Conservation (phyloP, 2,329 filamentous ascomycete genomes). For the Aspergillus pseudoviridinutans region DNA sequence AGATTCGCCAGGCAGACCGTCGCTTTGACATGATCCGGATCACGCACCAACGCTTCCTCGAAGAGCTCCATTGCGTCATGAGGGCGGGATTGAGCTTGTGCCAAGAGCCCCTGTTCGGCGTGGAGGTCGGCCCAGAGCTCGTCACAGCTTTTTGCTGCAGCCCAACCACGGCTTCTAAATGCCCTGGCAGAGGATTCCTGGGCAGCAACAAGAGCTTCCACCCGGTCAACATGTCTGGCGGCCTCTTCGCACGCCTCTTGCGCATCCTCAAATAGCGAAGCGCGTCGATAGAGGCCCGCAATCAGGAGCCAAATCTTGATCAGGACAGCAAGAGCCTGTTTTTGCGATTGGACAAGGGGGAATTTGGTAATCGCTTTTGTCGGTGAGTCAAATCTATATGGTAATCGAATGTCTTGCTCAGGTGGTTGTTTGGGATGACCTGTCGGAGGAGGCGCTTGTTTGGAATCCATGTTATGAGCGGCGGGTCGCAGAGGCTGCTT, state of each 20-base stretch:
- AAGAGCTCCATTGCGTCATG: constrained; percentile 72
- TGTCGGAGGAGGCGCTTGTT: constrained; percentile 28
- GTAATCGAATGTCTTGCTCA: constrained; percentile 38
- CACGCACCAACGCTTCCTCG: constrained; percentile 76
- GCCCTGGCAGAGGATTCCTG: constrained; percentile 61
- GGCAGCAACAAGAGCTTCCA: constrained; percentile 64
- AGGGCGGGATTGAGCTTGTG: constrained; percentile 57
- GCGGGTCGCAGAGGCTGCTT: constrained; percentile 32
- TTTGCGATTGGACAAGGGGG: constrained; percentile 48
- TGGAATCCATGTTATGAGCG: constrained; percentile 37
- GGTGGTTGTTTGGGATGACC: constrained; percentile 43
- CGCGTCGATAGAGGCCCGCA: constrained; percentile 79
- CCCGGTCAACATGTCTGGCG: constrained; percentile 64
- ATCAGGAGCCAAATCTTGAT: constrained; percentile 87
- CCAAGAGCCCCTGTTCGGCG: constrained; percentile 69
- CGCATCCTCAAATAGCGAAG: constrained; percentile 74
- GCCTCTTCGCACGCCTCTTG: constrained; percentile 78
- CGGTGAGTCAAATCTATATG: constrained; percentile 38
- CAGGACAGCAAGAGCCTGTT: constrained; percentile 57
- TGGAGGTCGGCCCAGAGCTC: constrained; percentile 81
- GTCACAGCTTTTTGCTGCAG: constrained; percentile 73
- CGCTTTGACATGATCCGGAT: constrained; percentile 72
- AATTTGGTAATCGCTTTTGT: constrained; percentile 47
- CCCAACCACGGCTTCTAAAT: constrained; percentile 68
- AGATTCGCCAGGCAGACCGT: constrained; percentile 81